A percentile compares a stretch with the other conserved stretches of the same genome.
Conservation (phyloP, 768 basidiomycete genomes). For the Boletus sensibilis region DNA sequence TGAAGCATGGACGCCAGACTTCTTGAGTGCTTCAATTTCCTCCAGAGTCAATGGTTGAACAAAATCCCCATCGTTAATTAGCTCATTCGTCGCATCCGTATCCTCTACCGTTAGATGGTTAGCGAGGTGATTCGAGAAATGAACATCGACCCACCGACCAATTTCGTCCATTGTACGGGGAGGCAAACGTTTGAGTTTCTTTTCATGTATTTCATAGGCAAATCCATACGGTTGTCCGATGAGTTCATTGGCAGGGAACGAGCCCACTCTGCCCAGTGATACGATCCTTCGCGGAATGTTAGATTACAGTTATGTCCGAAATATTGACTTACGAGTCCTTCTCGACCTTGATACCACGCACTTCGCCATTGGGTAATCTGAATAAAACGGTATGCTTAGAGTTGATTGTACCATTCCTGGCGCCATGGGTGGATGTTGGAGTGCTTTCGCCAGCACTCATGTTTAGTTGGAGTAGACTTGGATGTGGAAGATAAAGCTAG, state of each 20-base stretch:
- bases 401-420: slow-evolving; percentile 44
- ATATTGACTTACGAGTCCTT: slow-evolving; percentile 58
- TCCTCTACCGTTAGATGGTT: slow-evolving; percentile 60
- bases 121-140: background rate
- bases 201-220: slow-evolving; percentile 80
- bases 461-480: background rate
- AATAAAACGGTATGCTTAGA: slow-evolving; percentile 78
- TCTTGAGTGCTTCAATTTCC: slow-evolving; percentile 83
- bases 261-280: slow-evolving; percentile 81
- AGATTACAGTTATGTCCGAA: background rate
- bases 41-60: slow-evolving; percentile 80
- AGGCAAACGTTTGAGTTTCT: slow-evolving; percentile 61
- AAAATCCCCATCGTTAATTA: slow-evolving; percentile 83
- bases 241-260: slow-evolving; percentile 75
- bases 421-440: slow-evolving; percentile 2
- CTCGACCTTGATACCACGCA: slow-evolving; percentile 72
- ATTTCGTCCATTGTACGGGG: slow-evolving; percentile 73
- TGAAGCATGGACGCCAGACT: slow-evolving; percentile 76
- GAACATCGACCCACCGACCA: slow-evolving; percentile 44
- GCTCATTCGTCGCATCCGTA: slow-evolving; percentile 94
- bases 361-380: slow-evolving; percentile 74
- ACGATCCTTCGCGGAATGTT: slow-evolving; percentile 49
- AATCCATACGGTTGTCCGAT: slow-evolving; percentile 84
- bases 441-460: slow-evolving; percentile 19
- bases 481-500: background rate